Evolutionary conservation across 257 asterid genomes (phyloP).

Genomic region (Rehmannia glutinosa): DNA sequence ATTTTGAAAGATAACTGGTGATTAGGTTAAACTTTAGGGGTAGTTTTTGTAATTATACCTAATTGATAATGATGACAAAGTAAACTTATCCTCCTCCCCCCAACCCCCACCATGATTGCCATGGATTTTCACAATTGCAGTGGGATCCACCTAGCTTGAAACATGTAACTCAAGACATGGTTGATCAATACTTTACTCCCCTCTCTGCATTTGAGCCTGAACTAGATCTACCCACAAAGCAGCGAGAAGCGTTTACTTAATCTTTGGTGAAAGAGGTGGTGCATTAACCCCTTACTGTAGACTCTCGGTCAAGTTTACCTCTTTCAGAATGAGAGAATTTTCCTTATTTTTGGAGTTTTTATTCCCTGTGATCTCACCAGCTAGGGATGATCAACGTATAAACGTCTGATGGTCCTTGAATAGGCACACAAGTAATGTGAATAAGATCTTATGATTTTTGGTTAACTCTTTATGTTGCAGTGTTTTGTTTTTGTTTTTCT

Average conservation of each 20-base stretch:
- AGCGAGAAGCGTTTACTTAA: slow-evolving; percentile 77
- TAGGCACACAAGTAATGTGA: too few relatives aligned
- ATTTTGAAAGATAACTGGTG: too few relatives aligned
- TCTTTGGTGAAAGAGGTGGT: neutral
- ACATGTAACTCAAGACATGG: slow-evolving; percentile 79
- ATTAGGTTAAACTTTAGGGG: too few relatives aligned
- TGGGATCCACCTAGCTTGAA: slow-evolving; percentile 96
- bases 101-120: neutral
- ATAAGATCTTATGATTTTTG: neutral
- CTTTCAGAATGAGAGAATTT: too few relatives aligned
- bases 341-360: neutral
- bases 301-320: too few relatives aligned
- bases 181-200: slow-evolving; percentile 68
- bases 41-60: neutral
- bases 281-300: neutral
- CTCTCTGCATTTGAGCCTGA: slow-evolving; percentile 72
- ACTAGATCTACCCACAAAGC: slow-evolving; percentile 71
- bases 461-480: neutral
- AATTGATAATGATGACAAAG: too few relatives aligned
- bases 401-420: neutral
- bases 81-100: too few relatives aligned
- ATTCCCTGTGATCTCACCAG: neutral
- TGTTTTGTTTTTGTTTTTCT: neutral
- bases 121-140: slow-evolving; percentile 38
- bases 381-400: neutral